phyloP scores from a whole-genome alignment of 1,284 basidiomycete genomes.

The Athelia sp. region DNA sequence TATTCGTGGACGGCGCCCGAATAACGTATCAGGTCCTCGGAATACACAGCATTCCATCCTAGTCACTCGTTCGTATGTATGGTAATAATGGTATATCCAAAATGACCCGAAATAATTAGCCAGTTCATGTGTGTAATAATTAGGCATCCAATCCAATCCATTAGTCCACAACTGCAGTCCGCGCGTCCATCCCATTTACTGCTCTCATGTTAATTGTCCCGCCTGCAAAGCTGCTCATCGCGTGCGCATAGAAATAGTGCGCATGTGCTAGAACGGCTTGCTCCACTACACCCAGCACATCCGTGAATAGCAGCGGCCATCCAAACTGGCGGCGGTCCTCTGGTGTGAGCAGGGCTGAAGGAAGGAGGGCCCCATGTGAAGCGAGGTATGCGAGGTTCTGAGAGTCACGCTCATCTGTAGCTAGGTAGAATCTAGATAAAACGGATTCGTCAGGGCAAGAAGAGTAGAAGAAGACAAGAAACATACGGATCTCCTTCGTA shows the following conservation, averaged over 20 bases:
- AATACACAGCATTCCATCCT: no score
- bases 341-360: conserved; percentile 34
- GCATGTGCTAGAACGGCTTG: conserved; percentile 33
- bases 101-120: no score
- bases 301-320: conserved; percentile 38
- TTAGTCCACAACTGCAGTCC: conserved; percentile 25
- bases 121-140: no score
- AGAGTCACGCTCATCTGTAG: conserved; percentile 41
- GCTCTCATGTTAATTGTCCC: conserved; percentile 37
- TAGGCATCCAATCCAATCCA: no score
- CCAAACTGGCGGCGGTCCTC: conserved; percentile 34
- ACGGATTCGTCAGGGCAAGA: no score
- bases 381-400: conserved; percentile 28
- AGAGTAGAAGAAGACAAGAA: no score
- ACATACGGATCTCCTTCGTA: conserved; percentile 19
- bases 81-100: no score
- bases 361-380: conserved; percentile 32
- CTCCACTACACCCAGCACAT: conserved; percentile 40
- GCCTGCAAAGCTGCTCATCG: conserved; percentile 37
- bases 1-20: no score
- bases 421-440: conserved; percentile 41
- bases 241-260: conserved; percentile 41
- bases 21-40: no score
- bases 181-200: conserved; percentile 30
- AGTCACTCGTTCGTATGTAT: no score